Evolutionary conservation across 2,329 filamentous ascomycete species (phyloP), one percentile per base, ranked within the genome.

Genomic region (Diplodia mutila): DNA sequence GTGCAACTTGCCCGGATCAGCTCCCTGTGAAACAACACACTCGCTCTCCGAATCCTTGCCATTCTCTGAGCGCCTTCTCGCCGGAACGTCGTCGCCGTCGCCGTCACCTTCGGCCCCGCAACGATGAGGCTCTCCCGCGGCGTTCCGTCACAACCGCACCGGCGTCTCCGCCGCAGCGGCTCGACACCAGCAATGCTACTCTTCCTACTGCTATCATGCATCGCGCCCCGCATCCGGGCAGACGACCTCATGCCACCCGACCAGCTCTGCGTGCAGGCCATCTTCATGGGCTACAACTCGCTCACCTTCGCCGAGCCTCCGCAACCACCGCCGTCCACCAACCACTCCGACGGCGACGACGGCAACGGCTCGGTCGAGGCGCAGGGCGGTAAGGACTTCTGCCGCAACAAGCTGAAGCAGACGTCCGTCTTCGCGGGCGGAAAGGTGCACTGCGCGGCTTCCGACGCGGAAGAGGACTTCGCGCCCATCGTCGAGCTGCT

Each of bases 241-340:
- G 46, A 63, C n/a, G 46, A 48, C 12, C 59, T 63, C 6, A 46
- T 63, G 8, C n/a, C 59, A 12, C 59, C 59, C 7, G 59, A 63
- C n/a, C 59, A 37, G 46, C n/a, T 63, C 16, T 63, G 59, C 46
- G 59, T 63, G 16, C 59, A 51, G 14, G 59, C 59, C 21, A 21
- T 63, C 25, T 63, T 63, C 46, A 63, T 63, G 59, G 59, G 27
- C 27, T 51, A 51, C 59, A 51, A 49, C 46, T 34, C 27, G 42
- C 59, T 63, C 25, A 51, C 23, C 46, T 63, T 63, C 59, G 46
- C 42, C 25, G 59, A 61, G 23, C n/a, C 2, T 12, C 9, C 23
- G 14, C 11, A 4, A 18, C 18, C 39, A 4, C 39, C 42, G 42
- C n/a, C 42, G 42, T n/a, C 18, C 8, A 21, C 18, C n/a, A 46